Evolutionary conservation across 495 filamentous ascomycete species (phyloP).

Genomic region (Amorphotheca resinae): DNA sequence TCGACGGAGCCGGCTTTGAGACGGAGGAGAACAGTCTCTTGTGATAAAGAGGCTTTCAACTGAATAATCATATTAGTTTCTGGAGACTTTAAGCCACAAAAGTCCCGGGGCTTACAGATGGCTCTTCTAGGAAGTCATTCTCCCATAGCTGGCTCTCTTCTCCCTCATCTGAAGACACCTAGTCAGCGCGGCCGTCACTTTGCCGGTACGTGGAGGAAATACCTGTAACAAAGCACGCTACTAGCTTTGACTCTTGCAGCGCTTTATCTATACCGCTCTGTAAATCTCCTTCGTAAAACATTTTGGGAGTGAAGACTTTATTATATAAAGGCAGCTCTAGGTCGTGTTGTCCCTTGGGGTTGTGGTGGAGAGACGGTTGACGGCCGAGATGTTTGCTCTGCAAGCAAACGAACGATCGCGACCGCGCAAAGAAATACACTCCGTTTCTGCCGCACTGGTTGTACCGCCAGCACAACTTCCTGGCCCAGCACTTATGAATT

Average conservation of each 20-base stretch:
- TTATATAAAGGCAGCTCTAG: too few relatives aligned
- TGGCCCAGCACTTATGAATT: conserved; percentile 14
- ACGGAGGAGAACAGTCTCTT: conserved; percentile 52
- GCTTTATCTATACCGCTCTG: conserved; percentile 68
- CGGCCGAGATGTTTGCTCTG: conserved; percentile 11
- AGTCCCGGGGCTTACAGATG: conserved; percentile 32
- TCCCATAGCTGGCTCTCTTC: conserved; percentile 65
- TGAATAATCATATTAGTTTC: conserved; percentile 11
- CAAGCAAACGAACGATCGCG: background rate
- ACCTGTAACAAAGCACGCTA: conserved; percentile 57
- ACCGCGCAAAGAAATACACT: background rate
- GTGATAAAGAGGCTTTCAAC: conserved; percentile 35
- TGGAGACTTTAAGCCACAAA: conserved; percentile 2
- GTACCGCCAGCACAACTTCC: background rate
- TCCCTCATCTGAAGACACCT: conserved; percentile 40
- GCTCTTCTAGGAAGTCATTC: conserved; percentile 51
- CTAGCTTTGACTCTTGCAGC: conserved; percentile 48
- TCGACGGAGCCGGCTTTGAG: conserved; percentile 61
- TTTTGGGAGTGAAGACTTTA: conserved; percentile 20
- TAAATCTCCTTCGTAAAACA: conserved; percentile 72
- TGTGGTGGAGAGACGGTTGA: background rate
- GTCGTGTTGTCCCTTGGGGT: background rate
- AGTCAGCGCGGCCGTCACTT: background rate
- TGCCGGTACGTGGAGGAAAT: conserved; percentile 11
- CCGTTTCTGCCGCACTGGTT: background rate